Evolutionary conservation across 2,329 filamentous ascomycete genomes (phyloP), one percentile per base, ranked within the genome.

Genomic region (Arachnomyces sp.): DNA sequence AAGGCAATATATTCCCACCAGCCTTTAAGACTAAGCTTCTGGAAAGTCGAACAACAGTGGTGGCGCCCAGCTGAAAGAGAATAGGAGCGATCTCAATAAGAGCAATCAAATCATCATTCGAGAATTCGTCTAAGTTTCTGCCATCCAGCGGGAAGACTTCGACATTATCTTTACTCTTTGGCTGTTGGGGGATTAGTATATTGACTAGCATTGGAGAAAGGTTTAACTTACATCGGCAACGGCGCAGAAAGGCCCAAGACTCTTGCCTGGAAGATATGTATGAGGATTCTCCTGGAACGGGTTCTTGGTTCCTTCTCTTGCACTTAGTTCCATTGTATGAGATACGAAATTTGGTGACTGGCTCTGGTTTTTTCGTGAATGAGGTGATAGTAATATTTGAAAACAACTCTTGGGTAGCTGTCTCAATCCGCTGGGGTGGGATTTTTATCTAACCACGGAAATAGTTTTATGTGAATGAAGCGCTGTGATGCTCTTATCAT

Each of bases 31-130:
- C 44, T 7, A 54, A 29, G 13, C 39, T 36, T 21, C 44, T 37
- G 3, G 52, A 55, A 8, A 57, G 34, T 13, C 52, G 52, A 13
- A 55, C 49, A 18, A 55, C 47, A 11, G 37, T 54, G 17, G 45
- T 55, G 42, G 29, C 13, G 28, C 48, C 43, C 32, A 54, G 42
- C 2, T 44, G 0, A 17, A 54, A 39, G 12, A 53, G 38, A 14
- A 48, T 34, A 12, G 48, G 50, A 36, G 48, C 37, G 25, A 51
- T 48, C 2, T 44, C 14, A 16, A 46, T 7, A 3, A 43, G 32
- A 7, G 14, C 3, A 9, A 43, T 40, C 17, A 43, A 28, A 28
- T 39, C 25, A 16, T 4, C 37, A 35, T 44, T 35, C 30, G 43
- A 43, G 36, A 43, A 18, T 6, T n/a, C 11, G 2, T 39, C 28